Conservation (phyloP, 805 yeast genomes). For the Ogataea populi-albae region DNA sequence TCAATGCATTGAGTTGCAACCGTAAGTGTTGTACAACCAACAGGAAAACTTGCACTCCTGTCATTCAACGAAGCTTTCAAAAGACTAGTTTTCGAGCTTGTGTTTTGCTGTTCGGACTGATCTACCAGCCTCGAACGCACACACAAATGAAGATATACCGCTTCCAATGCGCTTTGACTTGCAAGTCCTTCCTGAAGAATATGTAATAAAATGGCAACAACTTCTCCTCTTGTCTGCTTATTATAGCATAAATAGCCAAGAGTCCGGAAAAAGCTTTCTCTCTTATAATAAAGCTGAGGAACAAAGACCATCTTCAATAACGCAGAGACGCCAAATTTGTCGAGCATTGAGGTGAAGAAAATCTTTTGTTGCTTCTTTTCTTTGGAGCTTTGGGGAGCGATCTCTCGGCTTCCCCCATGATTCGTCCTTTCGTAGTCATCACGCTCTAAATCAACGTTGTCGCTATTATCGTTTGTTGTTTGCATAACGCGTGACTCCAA, state of each 20-base stretch:
- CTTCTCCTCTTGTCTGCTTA: conserved; percentile 75
- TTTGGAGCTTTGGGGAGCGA: neutral
- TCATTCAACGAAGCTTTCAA: conserved; percentile 4
- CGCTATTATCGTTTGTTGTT: conserved; percentile 11
- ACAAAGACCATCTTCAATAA: conserved; percentile 67
- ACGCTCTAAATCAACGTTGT: conserved; percentile 13
- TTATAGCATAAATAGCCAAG: conserved; percentile 67
- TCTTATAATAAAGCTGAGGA: conserved; percentile 61
- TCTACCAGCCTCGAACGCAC: conserved; percentile 38
- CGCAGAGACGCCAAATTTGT: conserved; percentile 72
- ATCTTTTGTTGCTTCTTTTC: conserved; percentile 35
- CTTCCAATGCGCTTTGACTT: conserved; percentile 59
- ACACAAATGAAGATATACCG: conserved; percentile 55
- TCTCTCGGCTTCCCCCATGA: conserved; percentile 4
- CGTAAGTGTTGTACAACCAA: conserved; percentile 61
- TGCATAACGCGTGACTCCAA: conserved; percentile 19
- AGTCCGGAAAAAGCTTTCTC: conserved; percentile 64
- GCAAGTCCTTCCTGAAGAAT: conserved; percentile 73
- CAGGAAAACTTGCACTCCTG: conserved; percentile 42
- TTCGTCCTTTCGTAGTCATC: conserved; percentile 23
- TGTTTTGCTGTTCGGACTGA: neutral
- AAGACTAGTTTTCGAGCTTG: neutral
- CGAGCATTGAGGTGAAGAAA: conserved; percentile 65
- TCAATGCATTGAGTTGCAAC: conserved; percentile 80
- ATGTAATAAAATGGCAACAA: conserved; percentile 62